A percentile compares a stretch with the other conserved stretches of the same genome.
These are phyloP conservation scores for Coemansia sp. DNA, from an alignment of 192 early-diverging fungal species.

Conservation along the genomic window DNA sequence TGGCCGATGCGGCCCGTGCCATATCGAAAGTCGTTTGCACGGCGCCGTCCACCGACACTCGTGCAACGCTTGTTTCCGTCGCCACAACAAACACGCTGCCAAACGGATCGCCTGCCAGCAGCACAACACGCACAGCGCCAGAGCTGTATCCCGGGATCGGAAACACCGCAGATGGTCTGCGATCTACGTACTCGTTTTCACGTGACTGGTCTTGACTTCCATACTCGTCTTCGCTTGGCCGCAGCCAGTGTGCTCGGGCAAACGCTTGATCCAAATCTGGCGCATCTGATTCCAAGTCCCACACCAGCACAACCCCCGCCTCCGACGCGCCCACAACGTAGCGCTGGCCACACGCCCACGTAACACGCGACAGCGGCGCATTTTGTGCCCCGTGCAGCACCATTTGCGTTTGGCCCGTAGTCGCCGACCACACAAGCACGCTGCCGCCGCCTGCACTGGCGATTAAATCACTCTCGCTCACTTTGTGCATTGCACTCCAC, in stretches of 20 bases:
- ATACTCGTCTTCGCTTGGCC: conserved; percentile 11
- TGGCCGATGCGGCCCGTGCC: not conserved
- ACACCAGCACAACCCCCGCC: conserved; percentile 19
- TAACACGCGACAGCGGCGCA: conserved; percentile 18
- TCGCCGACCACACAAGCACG: conserved; percentile 33
- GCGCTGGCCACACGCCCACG: conserved; percentile 29
- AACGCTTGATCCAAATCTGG: not conserved
- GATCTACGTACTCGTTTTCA: not conserved
- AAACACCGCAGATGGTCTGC: not conserved
- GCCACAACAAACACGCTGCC: conserved; percentile 26
- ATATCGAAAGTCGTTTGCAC: not conserved
- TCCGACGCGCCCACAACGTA: conserved; percentile 24
- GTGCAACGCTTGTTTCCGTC: conserved; percentile 21
- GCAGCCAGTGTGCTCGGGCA: conserved; percentile 3
- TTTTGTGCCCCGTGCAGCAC: conserved; percentile 3
- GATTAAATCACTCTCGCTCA: not conserved
- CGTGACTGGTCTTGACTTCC: not conserved
- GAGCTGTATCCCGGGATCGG: not conserved
- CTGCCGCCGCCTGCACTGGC: conserved; percentile 25
- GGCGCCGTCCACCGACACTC: conserved; percentile 18
- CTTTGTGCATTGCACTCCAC: conserved; percentile 5
- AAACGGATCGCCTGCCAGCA: conserved; percentile 38
- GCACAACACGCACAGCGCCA: conserved; percentile 8
- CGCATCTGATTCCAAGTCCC: conserved; percentile 16
- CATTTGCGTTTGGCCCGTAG: conserved; percentile 2